Conservation (phyloP, 2,329 filamentous ascomycete genomes). For the Pseudogymnoascus sp. region DNA sequence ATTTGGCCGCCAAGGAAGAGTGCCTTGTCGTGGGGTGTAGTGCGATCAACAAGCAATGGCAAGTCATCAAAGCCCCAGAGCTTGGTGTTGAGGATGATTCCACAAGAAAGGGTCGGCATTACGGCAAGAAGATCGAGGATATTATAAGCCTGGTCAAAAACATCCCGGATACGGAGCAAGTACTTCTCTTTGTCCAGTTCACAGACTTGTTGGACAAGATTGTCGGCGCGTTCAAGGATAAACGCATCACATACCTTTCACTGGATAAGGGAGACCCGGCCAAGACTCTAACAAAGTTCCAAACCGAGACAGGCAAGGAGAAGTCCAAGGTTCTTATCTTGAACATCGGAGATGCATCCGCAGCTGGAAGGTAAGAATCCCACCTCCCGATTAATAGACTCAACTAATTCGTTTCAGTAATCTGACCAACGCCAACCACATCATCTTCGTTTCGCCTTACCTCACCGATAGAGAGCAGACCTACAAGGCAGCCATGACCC, state of each 20-base stretch:
- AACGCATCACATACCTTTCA: constrained; percentile 31
- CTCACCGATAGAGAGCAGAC: constrained; percentile 38
- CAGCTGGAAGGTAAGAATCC: constrained; percentile 48
- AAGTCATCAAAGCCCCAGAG: constrained; percentile 33
- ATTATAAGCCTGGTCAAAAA: constrained; percentile 36
- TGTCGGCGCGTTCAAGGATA: constrained; percentile 26
- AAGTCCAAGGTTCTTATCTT: constrained; percentile 45
- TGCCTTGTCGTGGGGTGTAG: constrained; percentile 36
- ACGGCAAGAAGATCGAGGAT: constrained; percentile 40
- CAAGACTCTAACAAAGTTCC: constrained; percentile 34
- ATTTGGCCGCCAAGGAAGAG: constrained; percentile 22
- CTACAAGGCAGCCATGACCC: constrained; percentile 50
- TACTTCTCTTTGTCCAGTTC: constrained; percentile 48
- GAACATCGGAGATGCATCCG: constrained; percentile 45
- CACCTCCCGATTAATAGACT: not conserved
- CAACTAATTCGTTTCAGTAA: constrained; percentile 36
- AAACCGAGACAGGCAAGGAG: constrained; percentile 29
- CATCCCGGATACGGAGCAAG: constrained; percentile 38
- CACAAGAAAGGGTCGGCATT: constrained; percentile 21
- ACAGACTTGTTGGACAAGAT: constrained; percentile 35
- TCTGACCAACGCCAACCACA: constrained; percentile 52
- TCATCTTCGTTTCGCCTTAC: constrained; percentile 53
- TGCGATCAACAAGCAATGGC: constrained; percentile 30
- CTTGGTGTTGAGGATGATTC: constrained; percentile 28
- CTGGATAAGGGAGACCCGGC: constrained; percentile 25